Evolutionary conservation across 495 filamentous ascomycete species (phyloP).

Genomic region (Paragyromitra xinjiangensis): DNA sequence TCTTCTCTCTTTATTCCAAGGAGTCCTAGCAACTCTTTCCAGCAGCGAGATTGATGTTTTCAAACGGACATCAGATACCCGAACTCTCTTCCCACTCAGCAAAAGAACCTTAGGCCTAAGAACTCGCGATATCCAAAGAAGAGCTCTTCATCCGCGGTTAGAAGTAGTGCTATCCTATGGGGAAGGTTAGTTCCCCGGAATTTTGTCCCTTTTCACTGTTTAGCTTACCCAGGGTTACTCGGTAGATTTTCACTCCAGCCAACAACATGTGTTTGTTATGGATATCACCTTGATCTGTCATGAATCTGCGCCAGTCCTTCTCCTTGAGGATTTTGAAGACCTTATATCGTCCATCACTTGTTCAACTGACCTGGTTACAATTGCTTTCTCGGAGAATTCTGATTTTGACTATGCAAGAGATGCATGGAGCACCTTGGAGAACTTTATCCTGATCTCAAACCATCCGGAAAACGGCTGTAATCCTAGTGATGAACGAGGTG

Average conservation of each 20-base stretch:
- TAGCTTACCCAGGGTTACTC: slow-evolving; percentile 8
- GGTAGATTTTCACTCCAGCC: slow-evolving; percentile 18
- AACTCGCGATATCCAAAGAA: slow-evolving; percentile 30
- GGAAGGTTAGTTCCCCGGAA: slow-evolving; percentile 14
- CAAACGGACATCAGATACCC: not conserved
- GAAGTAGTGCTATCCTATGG: slow-evolving; percentile 35
- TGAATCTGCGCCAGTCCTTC: slow-evolving; percentile 8
- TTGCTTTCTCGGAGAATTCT: slow-evolving; percentile 22
- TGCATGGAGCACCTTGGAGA: slow-evolving; percentile 6
- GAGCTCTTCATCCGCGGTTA: slow-evolving; percentile 15
- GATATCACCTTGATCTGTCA: slow-evolving; percentile 25
- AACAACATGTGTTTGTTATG: slow-evolving; percentile 22
- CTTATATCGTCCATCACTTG: slow-evolving; percentile 30
- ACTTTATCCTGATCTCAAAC: slow-evolving; percentile 31
- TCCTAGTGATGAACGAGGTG: slow-evolving; percentile 21
- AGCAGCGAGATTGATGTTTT: slow-evolving; percentile 10
- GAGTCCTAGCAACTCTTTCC: slow-evolving; percentile 13
- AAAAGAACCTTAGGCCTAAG: slow-evolving; percentile 11
- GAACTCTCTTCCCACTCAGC: slow-evolving; percentile 10
- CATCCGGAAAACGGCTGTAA: slow-evolving; percentile 26
- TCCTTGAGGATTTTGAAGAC: slow-evolving; percentile 34
- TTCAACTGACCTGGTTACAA: not conserved
- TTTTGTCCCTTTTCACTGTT: not conserved
- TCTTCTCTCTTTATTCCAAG: slow-evolving; percentile 11
- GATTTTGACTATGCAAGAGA: slow-evolving; percentile 26